Conservation (phyloP, 1,284 basidiomycete genomes). For the Anthracocystis walkeri region DNA sequence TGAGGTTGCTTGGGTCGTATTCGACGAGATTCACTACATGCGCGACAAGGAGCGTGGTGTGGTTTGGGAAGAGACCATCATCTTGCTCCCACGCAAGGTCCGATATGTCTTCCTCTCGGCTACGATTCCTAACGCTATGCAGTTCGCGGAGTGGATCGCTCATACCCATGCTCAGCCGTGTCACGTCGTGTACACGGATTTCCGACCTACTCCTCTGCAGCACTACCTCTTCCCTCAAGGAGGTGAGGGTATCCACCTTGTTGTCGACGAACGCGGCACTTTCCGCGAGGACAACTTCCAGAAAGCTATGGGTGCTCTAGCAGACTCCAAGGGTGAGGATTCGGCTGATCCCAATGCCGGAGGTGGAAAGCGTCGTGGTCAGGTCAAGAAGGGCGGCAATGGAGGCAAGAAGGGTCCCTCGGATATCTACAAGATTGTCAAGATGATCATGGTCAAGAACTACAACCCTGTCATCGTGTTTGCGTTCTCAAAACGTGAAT, state of each 20-base stretch:
- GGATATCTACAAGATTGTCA: conserved; percentile 97
- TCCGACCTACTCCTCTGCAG: conserved; percentile 95
- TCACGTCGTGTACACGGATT: conserved; percentile 99
- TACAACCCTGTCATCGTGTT: conserved; percentile 99
- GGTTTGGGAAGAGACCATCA: conserved; percentile 85
- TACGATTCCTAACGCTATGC: conserved; percentile 99
- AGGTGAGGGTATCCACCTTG: conserved; percentile 95
- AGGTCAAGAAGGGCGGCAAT: conserved; percentile 88
- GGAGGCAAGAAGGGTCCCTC: conserved; percentile 95
- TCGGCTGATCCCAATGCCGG: conserved; percentile 80
- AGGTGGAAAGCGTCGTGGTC: conserved; percentile 77
- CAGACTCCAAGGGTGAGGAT: conserved; percentile 85
- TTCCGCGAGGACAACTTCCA: conserved; percentile 98
- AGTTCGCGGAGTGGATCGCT: conserved; percentile 99
- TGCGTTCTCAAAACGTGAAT: conserved; percentile 97
- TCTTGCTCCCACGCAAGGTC: conserved; percentile 92
- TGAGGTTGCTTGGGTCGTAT: conserved; percentile 99
- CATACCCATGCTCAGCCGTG: conserved; percentile 97
- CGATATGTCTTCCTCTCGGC: conserved; percentile 99
- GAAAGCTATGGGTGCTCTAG: conserved; percentile 95
- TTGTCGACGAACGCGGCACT: conserved; percentile 96
- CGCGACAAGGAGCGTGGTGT: conserved; percentile 84
- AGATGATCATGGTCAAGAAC: conserved; percentile 98
- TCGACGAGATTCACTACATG: conserved; percentile 99
- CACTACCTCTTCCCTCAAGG: conserved; percentile 98